Base-by-base conservation (phyloP, 305 asterid species). In the Withania somnifera region DNA sequence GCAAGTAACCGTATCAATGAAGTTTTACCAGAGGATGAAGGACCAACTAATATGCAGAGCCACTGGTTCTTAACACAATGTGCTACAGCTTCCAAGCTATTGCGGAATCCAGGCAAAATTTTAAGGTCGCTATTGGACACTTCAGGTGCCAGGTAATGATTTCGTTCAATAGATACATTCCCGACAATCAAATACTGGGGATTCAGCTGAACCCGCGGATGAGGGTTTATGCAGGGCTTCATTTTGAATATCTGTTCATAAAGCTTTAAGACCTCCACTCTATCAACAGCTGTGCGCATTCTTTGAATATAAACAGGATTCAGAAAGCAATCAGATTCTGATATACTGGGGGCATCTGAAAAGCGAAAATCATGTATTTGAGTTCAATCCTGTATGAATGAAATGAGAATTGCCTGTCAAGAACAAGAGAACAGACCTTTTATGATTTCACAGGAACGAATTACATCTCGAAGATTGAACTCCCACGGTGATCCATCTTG, bases 401-500 rank as follows among this genome's bases (percentile, higher is more conserved):
- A 50, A 17, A 75, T 50, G 11, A 75, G 80, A 50, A 75, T 17
- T 11, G 80, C 63, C 17, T 28, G 28, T 50, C 80, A 50, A 75
- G 80, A 75, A 50, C n/a, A 75, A 57, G 64, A 19, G 52, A 24
- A 79, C 53, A 32, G 52, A 96, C 98, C 98, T 88, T 90, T 84
- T 63, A 96, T 96, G 84, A 96, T 90, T 88, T 94, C 91, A 77
- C 99, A 97, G 60, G 99, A 97, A 61, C 99, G 99, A 53, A 89
- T 87, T 86, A 97, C 97, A 84, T 97, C 99, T 9, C 99, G 97
- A 67, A 97, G 92, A 86, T 97, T 97, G 88, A 97, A 97, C 90
- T 97, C 99, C 99, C 99, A 97, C 36, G 99, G 99, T 85, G 98
- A 94, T 86, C 99, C 99, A 77, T 88, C 91, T 86, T 91, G 98